Base-by-base conservation (phyloP, 257 asterid species). In the Solanum clarkiae region DNA sequence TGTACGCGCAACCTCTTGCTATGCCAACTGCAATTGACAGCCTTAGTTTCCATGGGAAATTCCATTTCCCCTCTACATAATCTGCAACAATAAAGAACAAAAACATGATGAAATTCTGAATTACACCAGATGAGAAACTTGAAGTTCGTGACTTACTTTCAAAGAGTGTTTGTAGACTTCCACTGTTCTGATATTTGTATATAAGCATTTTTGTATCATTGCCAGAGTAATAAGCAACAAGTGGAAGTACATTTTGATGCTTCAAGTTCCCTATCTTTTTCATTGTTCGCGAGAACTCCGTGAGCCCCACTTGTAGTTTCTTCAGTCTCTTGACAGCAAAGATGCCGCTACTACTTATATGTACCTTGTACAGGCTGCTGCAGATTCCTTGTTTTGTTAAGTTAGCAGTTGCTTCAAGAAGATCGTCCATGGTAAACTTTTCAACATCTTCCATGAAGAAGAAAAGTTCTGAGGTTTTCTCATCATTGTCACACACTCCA, bases 261-360 rank as follows among this genome's bases (percentile, higher is more conserved):
- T 85, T 92, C 88, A 89, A 80, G 49, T 71, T 83, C 18, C 93
- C 93, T 1, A 92, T 51, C 60, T 77, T 90, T 80, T 84, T 84
- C 93, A 90, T 90, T 22, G 89, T 84, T 17, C 26, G 26, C 16
- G 90, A 86, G 63, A 91, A 90, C 47, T 91, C 91, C 42, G 84
- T 86, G 10, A 88, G 86, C 5, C 88, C 87, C 6, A 71, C 90
- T 82, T 68, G 77, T 72, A 90, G 54, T 18, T 65, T 88, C 84
- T 85, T 89, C 87, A 89, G 83, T 57, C 94, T 87, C 89, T 92
- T 90, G 62, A 92, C 86, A 42, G 93, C 92, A 74, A 86, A 89
- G 0, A 87, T 71, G 22, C 86, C 81, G 8, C 84, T 82, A 79
- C 85, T 72, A 55, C 84, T 85, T 20, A 92, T 82, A 49, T 63